These are phyloP conservation scores for Aspergillus terreus DNA, from an alignment of 2,329 filamentous ascomycete species.

Conservation along the genomic window DNA sequence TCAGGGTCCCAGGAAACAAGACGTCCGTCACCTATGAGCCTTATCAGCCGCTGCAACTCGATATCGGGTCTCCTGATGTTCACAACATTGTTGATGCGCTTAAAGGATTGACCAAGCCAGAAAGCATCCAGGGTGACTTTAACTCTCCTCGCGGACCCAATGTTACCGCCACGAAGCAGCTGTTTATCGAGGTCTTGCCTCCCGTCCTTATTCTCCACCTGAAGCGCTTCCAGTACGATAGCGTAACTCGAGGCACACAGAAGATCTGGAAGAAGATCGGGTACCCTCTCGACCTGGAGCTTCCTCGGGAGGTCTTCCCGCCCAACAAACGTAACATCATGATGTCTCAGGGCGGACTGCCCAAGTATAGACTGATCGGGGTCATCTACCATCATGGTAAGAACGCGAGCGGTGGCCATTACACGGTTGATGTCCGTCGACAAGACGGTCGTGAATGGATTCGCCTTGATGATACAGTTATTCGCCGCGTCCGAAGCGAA, in stretches of 20 bases:
- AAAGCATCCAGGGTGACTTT: slow-evolving; percentile 82
- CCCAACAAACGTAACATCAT: slow-evolving; percentile 67
- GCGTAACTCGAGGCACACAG: slow-evolving; percentile 73
- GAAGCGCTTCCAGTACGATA: slow-evolving; percentile 96
- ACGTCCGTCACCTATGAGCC: slow-evolving; percentile 89
- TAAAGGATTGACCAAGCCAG: slow-evolving; percentile 75
- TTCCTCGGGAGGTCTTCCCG: slow-evolving; percentile 85
- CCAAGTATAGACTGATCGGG: slow-evolving; percentile 79
- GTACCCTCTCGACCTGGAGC: slow-evolving; percentile 90
- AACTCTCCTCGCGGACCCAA: slow-evolving; percentile 72
- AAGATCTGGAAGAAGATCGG: slow-evolving; percentile 99
- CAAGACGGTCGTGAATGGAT: slow-evolving; percentile 97
- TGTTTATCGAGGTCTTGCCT: slow-evolving; percentile 87
- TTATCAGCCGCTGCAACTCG: slow-evolving; percentile 89
- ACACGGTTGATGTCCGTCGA: slow-evolving; percentile 92
- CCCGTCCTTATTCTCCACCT: slow-evolving; percentile 91
- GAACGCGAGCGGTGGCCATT: slow-evolving; percentile 92
- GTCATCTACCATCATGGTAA: slow-evolving; percentile 98
- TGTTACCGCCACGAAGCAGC: slow-evolving; percentile 81
- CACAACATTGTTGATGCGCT: slow-evolving; percentile 90
- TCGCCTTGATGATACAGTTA: slow-evolving; percentile 87
- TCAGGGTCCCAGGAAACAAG: slow-evolving; percentile 81
- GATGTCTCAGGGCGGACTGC: slow-evolving; percentile 63
- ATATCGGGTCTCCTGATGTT: slow-evolving; percentile 83
- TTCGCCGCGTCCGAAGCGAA: slow-evolving; percentile 77